Conservation (phyloP, 352 stramenopile species). For the Sclerospora graminicola region DNA sequence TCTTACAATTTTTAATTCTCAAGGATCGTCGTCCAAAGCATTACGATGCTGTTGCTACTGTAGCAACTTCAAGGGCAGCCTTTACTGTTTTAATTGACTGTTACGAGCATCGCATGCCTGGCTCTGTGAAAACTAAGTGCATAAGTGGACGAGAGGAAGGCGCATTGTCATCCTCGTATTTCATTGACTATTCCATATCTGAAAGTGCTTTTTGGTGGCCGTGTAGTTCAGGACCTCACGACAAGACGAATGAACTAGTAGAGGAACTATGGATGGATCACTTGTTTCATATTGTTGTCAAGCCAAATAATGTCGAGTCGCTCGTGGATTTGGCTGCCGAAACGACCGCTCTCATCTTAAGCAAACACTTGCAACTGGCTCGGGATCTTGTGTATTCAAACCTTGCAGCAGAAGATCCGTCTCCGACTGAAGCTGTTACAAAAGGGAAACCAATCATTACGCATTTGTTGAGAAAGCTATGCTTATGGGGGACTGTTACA, state of each 20-base stretch:
- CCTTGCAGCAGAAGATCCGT: conserved; percentile 14
- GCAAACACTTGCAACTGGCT: conserved; percentile 72
- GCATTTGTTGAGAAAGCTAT: conserved; percentile 48
- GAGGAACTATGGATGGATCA: conserved; percentile 61
- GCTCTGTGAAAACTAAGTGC: conserved; percentile 6
- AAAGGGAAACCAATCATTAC: conserved; percentile 52
- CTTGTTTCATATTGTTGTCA: conserved; percentile 55
- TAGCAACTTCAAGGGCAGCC: conserved; percentile 42
- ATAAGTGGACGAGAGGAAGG: conserved; percentile 43
- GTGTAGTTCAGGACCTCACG: conserved; percentile 21
- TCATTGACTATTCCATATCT: conserved; percentile 63
- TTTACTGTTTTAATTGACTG: conserved; percentile 69
- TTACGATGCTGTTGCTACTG: conserved; percentile 38
- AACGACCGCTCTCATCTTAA: conserved; percentile 60
- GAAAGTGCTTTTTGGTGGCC: conserved; percentile 80
- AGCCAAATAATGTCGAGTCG: conserved; percentile 43
- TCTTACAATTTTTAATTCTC: conserved; percentile 55
- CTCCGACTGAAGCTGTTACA: conserved; percentile 22
- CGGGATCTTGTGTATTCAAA: conserved; percentile 49
- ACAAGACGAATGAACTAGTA: conserved; percentile 12
- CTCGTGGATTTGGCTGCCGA: conserved; percentile 68
- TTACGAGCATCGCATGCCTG: conserved; percentile 47
- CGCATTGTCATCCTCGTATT: conserved; percentile 53
- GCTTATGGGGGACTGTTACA: conserved; percentile 38
- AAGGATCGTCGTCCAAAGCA: conserved; percentile 30